Percentiles rank a stretch among this genome's conserved stretches.
These are phyloP conservation scores for Phytopythium sindhum DNA, from an alignment of 352 stramenopile genomes.

Conservation along the genomic window DNA sequence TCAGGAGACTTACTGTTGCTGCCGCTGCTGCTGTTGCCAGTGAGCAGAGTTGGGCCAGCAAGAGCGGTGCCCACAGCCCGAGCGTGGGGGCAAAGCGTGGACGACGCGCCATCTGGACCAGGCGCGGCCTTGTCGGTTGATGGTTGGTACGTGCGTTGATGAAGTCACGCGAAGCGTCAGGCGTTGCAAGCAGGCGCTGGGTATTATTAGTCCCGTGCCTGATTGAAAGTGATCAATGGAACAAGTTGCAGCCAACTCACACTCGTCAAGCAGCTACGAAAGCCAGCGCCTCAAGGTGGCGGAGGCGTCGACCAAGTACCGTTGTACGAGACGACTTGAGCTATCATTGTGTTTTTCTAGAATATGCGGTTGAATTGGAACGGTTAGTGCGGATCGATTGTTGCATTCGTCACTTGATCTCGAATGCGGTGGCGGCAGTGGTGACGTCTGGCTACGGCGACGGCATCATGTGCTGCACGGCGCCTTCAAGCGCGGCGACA, in stretches of 20 bases:
- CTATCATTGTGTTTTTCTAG: no score
- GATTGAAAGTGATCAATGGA: neutral
- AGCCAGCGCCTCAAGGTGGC: no score
- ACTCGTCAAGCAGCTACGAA: no score
- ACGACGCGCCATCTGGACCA: neutral
- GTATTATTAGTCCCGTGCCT: neutral
- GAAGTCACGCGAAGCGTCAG: neutral
- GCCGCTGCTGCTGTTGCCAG: neutral
- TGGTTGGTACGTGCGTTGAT: neutral
- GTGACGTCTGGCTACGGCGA: neutral
- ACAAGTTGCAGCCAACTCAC: neutral
- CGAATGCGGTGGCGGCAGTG: no score
- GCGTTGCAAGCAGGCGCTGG: neutral
- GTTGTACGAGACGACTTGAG: no score
- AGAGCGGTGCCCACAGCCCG: neutral
- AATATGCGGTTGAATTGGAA: neutral
- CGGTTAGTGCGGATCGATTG: neutral
- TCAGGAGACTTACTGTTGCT: neutral
- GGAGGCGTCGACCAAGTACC: no score
- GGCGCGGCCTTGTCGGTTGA: neutral
- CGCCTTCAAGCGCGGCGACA: neutral
- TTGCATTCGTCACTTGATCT: neutral
- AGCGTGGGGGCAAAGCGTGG: neutral
- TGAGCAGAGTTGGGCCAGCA: neutral
- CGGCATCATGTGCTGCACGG: slow-evolving; percentile 1